Conservation (phyloP, 2,329 filamentous ascomycete species). For the Dactylellina sp. region DNA sequence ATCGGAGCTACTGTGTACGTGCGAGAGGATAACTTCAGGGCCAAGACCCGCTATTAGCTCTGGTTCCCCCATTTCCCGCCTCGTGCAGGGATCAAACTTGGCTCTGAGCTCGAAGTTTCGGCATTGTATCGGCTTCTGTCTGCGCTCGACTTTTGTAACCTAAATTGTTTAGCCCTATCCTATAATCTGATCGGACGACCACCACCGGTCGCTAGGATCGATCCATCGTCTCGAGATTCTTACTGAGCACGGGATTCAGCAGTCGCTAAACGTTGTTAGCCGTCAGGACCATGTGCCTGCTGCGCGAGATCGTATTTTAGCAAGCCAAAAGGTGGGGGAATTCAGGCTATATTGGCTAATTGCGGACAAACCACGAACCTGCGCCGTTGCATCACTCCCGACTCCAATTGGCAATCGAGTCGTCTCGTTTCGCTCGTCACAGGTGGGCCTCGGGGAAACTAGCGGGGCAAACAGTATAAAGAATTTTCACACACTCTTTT, state of each 20-base stretch:
- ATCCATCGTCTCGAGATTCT: constrained; percentile 31
- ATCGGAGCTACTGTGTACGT: not conserved
- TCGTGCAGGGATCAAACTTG: not conserved
- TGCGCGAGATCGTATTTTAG: constrained; percentile 46
- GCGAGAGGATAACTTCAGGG: too few species aligned
- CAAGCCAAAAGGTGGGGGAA: constrained; percentile 56
- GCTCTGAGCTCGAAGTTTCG: constrained; percentile 12
- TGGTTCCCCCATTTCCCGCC: too few species aligned
- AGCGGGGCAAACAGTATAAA: constrained; percentile 14
- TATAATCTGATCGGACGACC: constrained; percentile 43
- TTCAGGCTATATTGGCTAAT: constrained; percentile 57
- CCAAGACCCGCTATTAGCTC: too few species aligned
- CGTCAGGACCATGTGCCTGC: constrained; percentile 37
- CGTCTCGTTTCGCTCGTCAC: constrained; percentile 23
- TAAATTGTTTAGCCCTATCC: too few species aligned
- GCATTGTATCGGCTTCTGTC: constrained; percentile 33
- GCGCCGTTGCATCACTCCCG: constrained; percentile 55
- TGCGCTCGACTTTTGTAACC: too few species aligned
- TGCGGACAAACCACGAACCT: constrained; percentile 39
- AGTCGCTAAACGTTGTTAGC: constrained; percentile 51
- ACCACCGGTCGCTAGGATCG: constrained; percentile 20
- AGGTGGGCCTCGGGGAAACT: too few species aligned
- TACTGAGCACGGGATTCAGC: constrained; percentile 29
- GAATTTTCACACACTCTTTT: not conserved
- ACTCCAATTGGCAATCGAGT: constrained; percentile 48